These are phyloP conservation scores for Aspergillus alliaceus DNA, from an alignment of 2,329 filamentous ascomycete genomes.

Conservation along the genomic window DNA sequence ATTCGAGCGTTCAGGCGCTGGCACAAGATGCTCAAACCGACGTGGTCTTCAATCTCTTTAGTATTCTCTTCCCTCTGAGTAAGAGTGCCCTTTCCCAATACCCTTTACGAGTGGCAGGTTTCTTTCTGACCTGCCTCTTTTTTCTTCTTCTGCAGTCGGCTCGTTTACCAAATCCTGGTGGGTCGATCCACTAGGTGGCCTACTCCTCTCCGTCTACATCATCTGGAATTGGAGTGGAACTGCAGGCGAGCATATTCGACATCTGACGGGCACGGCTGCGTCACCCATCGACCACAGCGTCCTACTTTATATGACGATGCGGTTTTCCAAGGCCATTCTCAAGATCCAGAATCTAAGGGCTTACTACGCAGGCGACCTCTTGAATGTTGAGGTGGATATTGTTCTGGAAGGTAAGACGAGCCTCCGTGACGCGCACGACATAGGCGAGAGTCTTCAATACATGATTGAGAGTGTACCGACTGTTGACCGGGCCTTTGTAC, in stretches of 20 bases:
- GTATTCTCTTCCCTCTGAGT: slow-evolving; percentile 78
- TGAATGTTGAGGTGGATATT: slow-evolving; percentile 64
- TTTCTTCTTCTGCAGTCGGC: slow-evolving; percentile 29
- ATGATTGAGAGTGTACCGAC: slow-evolving; percentile 57
- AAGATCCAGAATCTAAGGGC: slow-evolving; percentile 62
- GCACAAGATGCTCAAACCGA: slow-evolving; percentile 70
- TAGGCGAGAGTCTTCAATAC: slow-evolving; percentile 60
- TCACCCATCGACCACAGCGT: slow-evolving; percentile 68
- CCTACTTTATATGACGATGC: slow-evolving; percentile 86
- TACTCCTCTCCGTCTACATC: slow-evolving; percentile 61
- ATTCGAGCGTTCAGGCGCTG: slow-evolving; percentile 81
- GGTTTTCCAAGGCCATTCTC: slow-evolving; percentile 83
- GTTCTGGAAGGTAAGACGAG: slow-evolving; percentile 58
- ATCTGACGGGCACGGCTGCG: slow-evolving; percentile 63
- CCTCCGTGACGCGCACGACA: slow-evolving; percentile 59
- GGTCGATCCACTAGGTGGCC: slow-evolving; percentile 61
- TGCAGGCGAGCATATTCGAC: slow-evolving; percentile 62
- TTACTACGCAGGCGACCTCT: slow-evolving; percentile 62
- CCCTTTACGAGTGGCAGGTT: too few species aligned
- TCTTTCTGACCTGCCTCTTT: too few species aligned
- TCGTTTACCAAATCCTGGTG: slow-evolving; percentile 52
- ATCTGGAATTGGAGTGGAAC: slow-evolving; percentile 62
- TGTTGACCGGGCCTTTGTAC: slow-evolving; percentile 49
- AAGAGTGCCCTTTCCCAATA: slow-evolving; percentile 1
- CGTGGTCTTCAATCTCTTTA: slow-evolving; percentile 87